Evolutionary conservation across 1,284 basidiomycete genomes (phyloP), one percentile per base, ranked within the genome.

Genomic region (Ganoderma meredithae): DNA sequence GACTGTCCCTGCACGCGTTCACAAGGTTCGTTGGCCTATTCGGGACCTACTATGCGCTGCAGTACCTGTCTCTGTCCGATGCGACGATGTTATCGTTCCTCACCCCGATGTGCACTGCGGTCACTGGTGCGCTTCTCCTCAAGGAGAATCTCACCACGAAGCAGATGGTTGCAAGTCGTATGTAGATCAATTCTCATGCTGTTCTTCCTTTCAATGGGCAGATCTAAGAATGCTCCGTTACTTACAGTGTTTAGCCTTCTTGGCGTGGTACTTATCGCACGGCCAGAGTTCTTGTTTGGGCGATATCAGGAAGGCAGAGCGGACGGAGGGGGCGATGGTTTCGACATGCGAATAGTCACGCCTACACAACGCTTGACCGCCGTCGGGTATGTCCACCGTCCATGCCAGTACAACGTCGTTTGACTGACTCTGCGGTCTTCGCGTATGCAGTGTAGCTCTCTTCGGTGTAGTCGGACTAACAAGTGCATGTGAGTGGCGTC

Each of bases 71-170:
- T 0, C 82, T 95, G 0, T 91, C 90, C 22, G 94, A 95, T 76
- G 87, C 90, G 0, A 90, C 89, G 0, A 90, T 93, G 22, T 82
- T 96, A 60, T 90, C 89, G 0, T 95, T 95, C 80, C 82, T 96
- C 12, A 78, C 85, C 0, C 94, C 94, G 0, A 84, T 89, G 65
- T 82, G 85, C 10, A 93, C 91, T 0, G 89, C 87, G 0, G 75
- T 94, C 22, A 79, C 90, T 1, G 94, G 90, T 0, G 87, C 86
- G 10, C 67, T 94, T 3, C 81, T 95, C 31, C 82, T 96, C 10
- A 83, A 85, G n/a, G 94, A 95, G 76, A 79, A 77, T 0, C 87
- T 93, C 69, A 84, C 85, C 0, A 75, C 79, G 44, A 83, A 81
- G 69, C 88, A 95, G 76, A 82, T 85, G 2, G 47, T 89, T 9